Evolutionary conservation across 176 grass and related monocot species (phyloP).

Genomic region (Tillandsia leiboldiana): DNA sequence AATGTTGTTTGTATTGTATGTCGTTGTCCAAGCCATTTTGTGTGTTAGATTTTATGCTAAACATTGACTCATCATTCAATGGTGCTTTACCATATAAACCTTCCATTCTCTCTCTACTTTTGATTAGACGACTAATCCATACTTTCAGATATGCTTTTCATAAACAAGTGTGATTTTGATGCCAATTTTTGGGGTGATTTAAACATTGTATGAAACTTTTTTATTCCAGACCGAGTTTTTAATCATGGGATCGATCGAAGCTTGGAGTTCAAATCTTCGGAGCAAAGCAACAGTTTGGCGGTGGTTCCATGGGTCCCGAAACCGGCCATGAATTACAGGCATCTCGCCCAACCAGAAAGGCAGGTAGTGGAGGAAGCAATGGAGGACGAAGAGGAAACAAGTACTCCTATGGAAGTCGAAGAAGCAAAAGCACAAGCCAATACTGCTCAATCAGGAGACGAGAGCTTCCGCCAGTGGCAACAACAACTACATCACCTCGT

Average conservation of each 20-base stretch:
- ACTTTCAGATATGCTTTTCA: too few species aligned
- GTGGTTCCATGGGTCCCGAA: constrained; percentile 63
- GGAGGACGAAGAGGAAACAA: constrained; percentile 49
- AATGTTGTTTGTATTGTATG: too few species aligned
- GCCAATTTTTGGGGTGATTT: too few species aligned
- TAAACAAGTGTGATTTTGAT: too few species aligned
- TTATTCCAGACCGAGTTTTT: constrained; percentile 44
- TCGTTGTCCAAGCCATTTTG: too few species aligned
- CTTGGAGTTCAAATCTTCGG: constrained; percentile 49
- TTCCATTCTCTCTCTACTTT: too few species aligned
- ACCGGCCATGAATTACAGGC: constrained; percentile 22
- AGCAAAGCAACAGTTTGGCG: constrained; percentile 43
- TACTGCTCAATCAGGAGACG: constrained; percentile 1
- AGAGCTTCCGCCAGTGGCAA: constrained; percentile 40
- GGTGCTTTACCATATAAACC: too few species aligned
- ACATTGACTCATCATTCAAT: too few species aligned
- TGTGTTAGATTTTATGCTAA: too few species aligned
- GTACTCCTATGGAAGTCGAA: constrained; percentile 61
- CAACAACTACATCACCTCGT: constrained; percentile 37
- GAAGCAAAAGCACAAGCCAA: constrained; percentile 11
- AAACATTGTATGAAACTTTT: neutral
- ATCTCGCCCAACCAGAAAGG: constrained; percentile 4
- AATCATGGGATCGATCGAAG: constrained; percentile 25
- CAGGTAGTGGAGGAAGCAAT: constrained; percentile 23
- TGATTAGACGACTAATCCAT: too few species aligned